Base-by-base conservation (phyloP, 768 basidiomycete species). In the Candolleomyces aberdarensis region DNA sequence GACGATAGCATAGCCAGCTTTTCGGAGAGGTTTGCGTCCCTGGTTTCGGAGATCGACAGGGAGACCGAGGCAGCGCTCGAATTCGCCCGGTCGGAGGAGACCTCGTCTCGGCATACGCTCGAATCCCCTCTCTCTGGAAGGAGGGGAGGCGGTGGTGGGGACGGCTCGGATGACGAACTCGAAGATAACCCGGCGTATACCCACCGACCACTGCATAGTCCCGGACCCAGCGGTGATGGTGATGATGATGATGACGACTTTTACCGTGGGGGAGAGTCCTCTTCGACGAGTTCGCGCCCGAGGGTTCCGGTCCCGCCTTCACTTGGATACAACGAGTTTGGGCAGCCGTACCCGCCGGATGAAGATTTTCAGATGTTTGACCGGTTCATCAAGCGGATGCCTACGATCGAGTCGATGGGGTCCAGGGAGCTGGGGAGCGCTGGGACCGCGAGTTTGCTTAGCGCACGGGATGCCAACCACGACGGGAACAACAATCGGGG, bases 381-480 rank as follows among this genome's bases (percentile, higher is more conserved):
- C 57, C 78, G 81, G 22, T 83, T 78, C 65, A 80, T 92, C 48
- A 78, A 82, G 56, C 87, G 91, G 43, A 91, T 92, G 90, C 86
- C 89, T 19, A 92, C 91, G 31, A 92, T 92, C 62, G 89, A 91
- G 70, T 86, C 84, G 47, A 78, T 91, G 70, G 89, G 88, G 44
- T 88, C 86, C 17, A 80, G 83, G 55, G 90, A 92, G 62, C 62
- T 76, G 53, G 72, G 69, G 43, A 74, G 73, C n/a, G 63, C 62
- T 43, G 62, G 66, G 29, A 55, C 68, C 40, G 68, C 71, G 58
- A 57, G 60, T 63, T 63, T 61, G 57, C 60, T 43, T 58, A 71
- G 61, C 59, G 62, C 66, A 60, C 62, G 58, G 56, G 69, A 62
- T 56, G 59, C 64, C 20, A 44, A 59, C n/a, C 6, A 36, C 11